These are phyloP conservation scores for Serendipita indica DNA, from an alignment of 768 basidiomycete species.

Conservation along the genomic window DNA sequence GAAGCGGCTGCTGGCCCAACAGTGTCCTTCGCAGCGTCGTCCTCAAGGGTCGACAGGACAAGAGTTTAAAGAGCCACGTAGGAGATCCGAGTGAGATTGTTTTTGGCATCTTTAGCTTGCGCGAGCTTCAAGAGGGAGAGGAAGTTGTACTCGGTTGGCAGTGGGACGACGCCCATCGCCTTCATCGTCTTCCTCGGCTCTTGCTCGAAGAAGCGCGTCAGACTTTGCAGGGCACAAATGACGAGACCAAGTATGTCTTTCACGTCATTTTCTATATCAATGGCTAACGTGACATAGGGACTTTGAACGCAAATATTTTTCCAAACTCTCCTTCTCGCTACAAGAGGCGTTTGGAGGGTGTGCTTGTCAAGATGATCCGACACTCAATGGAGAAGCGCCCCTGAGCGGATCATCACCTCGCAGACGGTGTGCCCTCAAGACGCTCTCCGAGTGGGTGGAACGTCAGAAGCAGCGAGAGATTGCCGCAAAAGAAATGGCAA, in stretches of 20 bases:
- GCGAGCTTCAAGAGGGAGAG: slow-evolving; percentile 60
- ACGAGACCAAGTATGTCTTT: background rate
- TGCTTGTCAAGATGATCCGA: background rate
- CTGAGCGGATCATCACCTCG: background rate
- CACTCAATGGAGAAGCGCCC: background rate
- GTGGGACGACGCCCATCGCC: slow-evolving; percentile 85
- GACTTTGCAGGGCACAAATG: background rate
- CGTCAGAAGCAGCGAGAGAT: background rate
- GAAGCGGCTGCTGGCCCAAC: slow-evolving; percentile 52
- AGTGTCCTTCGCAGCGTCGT: slow-evolving; percentile 45
- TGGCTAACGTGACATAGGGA: background rate
- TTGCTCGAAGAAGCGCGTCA: background rate
- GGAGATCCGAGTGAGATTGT: slow-evolving; percentile 24
- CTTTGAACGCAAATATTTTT: background rate
- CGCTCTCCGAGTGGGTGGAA: background rate
- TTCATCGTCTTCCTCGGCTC: slow-evolving; percentile 62
- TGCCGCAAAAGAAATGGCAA: background rate
- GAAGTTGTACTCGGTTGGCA: slow-evolving; percentile 90
- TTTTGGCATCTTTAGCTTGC: slow-evolving; percentile 69
- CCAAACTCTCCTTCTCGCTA: background rate
- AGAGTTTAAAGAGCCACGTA: slow-evolving; percentile 10
- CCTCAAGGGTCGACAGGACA: slow-evolving; percentile 20
- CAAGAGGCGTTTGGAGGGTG: background rate
- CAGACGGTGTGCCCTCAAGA: background rate
- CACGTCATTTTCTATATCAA: background rate